Percentiles rank a stretch among this genome's conserved stretches.
Conservation (phyloP, 345 rosid species). For the Populus simonii region DNA sequence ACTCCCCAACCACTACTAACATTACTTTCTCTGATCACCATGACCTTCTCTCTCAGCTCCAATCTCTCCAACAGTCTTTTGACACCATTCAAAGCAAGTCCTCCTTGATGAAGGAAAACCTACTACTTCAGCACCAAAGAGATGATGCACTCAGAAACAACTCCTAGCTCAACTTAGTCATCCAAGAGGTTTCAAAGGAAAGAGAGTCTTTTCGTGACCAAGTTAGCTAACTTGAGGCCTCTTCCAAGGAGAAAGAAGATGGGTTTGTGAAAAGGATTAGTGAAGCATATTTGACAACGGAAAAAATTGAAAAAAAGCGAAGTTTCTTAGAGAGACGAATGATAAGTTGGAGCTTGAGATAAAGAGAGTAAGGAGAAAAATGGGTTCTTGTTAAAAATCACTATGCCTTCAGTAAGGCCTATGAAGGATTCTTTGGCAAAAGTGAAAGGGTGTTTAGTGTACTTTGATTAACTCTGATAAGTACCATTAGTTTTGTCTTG, state of each 20-base stretch:
- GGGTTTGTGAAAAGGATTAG: constrained; percentile 29
- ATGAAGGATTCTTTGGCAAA: constrained; percentile 38
- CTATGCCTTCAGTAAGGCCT: constrained; percentile 28
- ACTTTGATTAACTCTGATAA: too few relatives aligned
- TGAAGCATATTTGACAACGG: constrained; percentile 27
- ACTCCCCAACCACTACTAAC: constrained; percentile 13
- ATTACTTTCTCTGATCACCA: constrained; percentile 10
- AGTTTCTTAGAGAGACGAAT: constrained; percentile 34
- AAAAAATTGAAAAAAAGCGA: constrained; percentile 34
- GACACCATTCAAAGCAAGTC: constrained; percentile 28
- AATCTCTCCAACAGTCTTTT: constrained; percentile 36
- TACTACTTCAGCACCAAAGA: constrained; percentile 32
- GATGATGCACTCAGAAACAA: constrained; percentile 35
- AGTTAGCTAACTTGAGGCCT: constrained; percentile 30
- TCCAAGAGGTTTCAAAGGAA: constrained; percentile 35
- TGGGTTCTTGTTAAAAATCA: constrained; percentile 19
- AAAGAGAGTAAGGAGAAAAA: constrained; percentile 23
- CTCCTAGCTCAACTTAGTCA: constrained; percentile 19
- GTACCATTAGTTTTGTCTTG: too few relatives aligned
- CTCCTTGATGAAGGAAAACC: constrained; percentile 36
- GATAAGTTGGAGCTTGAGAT: constrained; percentile 39
- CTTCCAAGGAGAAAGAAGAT: constrained; percentile 28
- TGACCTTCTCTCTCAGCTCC: constrained; percentile 32
- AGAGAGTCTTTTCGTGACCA: constrained; percentile 39
- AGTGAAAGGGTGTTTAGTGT: constrained; percentile 20